A percentile compares a stretch with the other conserved stretches of the same genome.
These are phyloP conservation scores for Mycena epipterygia DNA, from an alignment of 768 basidiomycete species.

Conservation along the genomic window DNA sequence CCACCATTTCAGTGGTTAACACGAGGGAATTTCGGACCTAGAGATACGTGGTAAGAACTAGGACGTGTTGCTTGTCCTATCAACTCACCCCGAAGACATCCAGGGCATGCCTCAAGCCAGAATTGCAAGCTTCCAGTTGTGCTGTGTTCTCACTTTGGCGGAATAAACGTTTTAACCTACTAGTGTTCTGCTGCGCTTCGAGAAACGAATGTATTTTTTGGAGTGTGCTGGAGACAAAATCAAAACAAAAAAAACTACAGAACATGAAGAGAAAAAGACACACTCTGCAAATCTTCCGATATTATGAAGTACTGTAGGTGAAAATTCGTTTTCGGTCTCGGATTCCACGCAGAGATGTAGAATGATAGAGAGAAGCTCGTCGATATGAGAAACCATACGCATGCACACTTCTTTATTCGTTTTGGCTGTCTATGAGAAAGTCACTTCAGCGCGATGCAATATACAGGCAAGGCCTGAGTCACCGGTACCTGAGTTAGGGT, in stretches of 20 bases:
- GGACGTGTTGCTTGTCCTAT: neutral
- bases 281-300: slow-evolving; percentile 21
- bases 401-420: slow-evolving; percentile 24
- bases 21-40: slow-evolving; percentile 11
- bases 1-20: slow-evolving; percentile 1
- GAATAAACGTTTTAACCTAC: slow-evolving; percentile 14
- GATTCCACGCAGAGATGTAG: slow-evolving; percentile 4
- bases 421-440: slow-evolving; percentile 6
- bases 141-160: slow-evolving; percentile 23
- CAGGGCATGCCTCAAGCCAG: slow-evolving; percentile 16
- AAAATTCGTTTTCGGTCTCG: neutral
- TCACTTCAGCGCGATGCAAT: neutral
- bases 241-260: neutral
- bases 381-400: slow-evolving; percentile 11
- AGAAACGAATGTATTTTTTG: slow-evolving; percentile 26
- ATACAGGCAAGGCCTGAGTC: neutral
- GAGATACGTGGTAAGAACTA: neutral
- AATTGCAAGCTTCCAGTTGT: slow-evolving; percentile 12
- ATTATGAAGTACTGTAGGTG: slow-evolving; percentile 12
- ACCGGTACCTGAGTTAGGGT: slow-evolving; percentile 10
- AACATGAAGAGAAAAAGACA: neutral
- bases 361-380: slow-evolving; percentile 24
- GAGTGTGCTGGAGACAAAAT: slow-evolving; percentile 20
- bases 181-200: slow-evolving; percentile 13
- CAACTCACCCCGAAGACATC: slow-evolving; percentile 21